These are phyloP conservation scores for Aspergillus ochraceoroseus DNA, from an alignment of 2,329 filamentous ascomycete genomes.

Conservation along the genomic window DNA sequence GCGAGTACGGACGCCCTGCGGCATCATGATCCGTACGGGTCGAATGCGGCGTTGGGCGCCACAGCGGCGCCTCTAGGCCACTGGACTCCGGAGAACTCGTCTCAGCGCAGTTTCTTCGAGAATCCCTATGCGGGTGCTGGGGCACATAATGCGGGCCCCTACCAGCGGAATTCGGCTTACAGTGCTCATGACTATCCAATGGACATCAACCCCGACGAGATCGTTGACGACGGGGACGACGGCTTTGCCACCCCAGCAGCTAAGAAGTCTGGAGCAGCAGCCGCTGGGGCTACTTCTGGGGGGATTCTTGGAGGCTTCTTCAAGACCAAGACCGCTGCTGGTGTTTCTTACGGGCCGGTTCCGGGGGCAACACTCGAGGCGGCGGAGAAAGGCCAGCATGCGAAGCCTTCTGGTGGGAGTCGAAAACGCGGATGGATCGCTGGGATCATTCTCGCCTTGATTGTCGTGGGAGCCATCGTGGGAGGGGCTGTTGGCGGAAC, in stretches of 20 bases:
- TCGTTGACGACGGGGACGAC: conserved; percentile 84
- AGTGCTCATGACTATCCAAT: conserved; percentile 50
- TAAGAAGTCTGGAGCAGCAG: conserved; percentile 38
- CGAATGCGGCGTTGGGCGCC: conserved; percentile 35
- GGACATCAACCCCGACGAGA: conserved; percentile 68
- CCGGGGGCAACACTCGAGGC: conserved; percentile 29
- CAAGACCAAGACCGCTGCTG: conserved; percentile 40
- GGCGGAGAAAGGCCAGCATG: conserved; percentile 63
- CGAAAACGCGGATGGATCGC: conserved; percentile 67
- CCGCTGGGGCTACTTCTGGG: conserved; percentile 44
- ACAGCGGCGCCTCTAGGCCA: conserved; percentile 32
- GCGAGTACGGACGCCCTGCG: conserved; percentile 25
- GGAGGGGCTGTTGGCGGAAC: conserved; percentile 71
- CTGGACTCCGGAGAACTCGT: conserved; percentile 37
- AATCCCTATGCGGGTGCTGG: conserved; percentile 30
- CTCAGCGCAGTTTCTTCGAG: conserved; percentile 50
- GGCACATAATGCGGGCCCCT: conserved; percentile 58
- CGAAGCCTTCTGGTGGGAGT: conserved; percentile 53
- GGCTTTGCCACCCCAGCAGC: conserved; percentile 55
- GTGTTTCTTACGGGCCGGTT: conserved; percentile 56
- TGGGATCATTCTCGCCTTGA: conserved; percentile 59
- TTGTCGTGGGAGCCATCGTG: conserved; percentile 65
- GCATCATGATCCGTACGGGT: conserved; percentile 41
- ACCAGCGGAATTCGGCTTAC: conserved; percentile 55
- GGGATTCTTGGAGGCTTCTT: conserved; percentile 43